A percentile compares a stretch with the other conserved stretches of the same genome.
Conservation (phyloP, 2,329 filamentous ascomycete species). For the Ascochyta pisi region DNA sequence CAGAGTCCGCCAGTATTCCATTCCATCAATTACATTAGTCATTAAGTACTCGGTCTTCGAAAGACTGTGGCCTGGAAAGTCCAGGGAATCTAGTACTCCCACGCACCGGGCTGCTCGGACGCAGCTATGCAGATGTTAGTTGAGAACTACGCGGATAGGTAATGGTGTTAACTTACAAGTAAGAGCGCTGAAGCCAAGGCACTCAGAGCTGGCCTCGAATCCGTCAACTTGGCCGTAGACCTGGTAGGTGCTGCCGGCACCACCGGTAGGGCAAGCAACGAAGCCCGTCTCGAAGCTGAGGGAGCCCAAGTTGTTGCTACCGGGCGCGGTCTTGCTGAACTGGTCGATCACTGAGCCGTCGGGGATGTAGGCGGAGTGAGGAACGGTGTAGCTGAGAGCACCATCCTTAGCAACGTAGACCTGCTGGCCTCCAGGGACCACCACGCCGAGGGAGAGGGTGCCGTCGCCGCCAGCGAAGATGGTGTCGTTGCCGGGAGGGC, state of each 20-base stretch:
- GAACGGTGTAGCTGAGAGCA: slow-evolving; percentile 61
- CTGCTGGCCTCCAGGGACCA: slow-evolving; percentile 69
- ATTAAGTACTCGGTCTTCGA: slow-evolving; percentile 7
- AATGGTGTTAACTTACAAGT: slow-evolving; percentile 31
- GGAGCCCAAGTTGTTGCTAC: slow-evolving; percentile 32
- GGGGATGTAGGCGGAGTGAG: slow-evolving; percentile 63
- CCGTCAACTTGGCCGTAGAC: slow-evolving; percentile 40
- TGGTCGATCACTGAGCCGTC: slow-evolving; percentile 58
- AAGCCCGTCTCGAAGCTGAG: slow-evolving; percentile 42
- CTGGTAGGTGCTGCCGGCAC: slow-evolving; percentile 36
- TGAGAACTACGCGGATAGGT: not conserved
- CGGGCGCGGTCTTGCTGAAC: slow-evolving; percentile 49
- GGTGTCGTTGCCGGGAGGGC: slow-evolving; percentile 57
- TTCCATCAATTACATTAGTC: slow-evolving; percentile 11
- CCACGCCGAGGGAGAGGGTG: slow-evolving; percentile 51
- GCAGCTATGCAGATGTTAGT: slow-evolving; percentile 27
- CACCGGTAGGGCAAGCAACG: slow-evolving; percentile 41
- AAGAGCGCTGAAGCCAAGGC: slow-evolving; percentile 47
- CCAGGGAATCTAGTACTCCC: slow-evolving; percentile 43
- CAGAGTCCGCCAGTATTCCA: not conserved
- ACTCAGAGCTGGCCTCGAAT: slow-evolving; percentile 30
- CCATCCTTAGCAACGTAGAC: slow-evolving; percentile 65
- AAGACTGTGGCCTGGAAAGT: slow-evolving; percentile 6
- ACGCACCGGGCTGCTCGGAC: slow-evolving; percentile 37
- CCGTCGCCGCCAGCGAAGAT: slow-evolving; percentile 50